These are phyloP conservation scores for Entophlyctis luteolus DNA, from an alignment of 192 early-diverging fungal species.

Conservation along the genomic window DNA sequence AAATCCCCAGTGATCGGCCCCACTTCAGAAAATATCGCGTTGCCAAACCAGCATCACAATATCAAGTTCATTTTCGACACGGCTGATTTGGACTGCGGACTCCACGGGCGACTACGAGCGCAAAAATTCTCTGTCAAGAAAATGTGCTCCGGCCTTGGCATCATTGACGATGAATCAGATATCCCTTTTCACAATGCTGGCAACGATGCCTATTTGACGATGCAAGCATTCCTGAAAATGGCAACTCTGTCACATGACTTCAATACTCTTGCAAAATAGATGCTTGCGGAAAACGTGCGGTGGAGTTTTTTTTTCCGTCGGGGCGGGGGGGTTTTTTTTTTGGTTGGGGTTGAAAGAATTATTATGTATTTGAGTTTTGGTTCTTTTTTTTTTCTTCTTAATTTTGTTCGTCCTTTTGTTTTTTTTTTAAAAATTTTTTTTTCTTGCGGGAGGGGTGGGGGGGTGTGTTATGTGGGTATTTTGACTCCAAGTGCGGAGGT, in stretches of 20 bases:
- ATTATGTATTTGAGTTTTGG: not conserved
- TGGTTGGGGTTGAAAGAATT: not conserved
- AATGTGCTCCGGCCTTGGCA: conserved; percentile 5
- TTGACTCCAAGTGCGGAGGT: no score
- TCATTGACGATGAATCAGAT: conserved; percentile 14
- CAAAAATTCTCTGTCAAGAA: conserved; percentile 15
- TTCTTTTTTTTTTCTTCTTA: not conserved
- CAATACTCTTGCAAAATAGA: not conserved
- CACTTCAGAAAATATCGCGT: not conserved
- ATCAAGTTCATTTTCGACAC: conserved; percentile 14
- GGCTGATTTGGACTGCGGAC: conserved; percentile 13
- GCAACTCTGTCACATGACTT: not conserved
- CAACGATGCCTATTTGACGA: conserved; percentile 23
- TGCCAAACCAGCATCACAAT: not conserved
- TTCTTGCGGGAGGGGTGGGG: not conserved
- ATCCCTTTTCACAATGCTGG: conserved; percentile 23
- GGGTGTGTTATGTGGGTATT: no score
- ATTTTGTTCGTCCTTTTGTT: not conserved
- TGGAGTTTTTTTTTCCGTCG: not conserved
- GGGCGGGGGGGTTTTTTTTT: not conserved
- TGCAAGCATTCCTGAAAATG: conserved; percentile 25
- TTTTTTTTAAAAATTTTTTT: not conserved
- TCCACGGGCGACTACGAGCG: conserved; percentile 13
- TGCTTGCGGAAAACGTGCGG: not conserved
- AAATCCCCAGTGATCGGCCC: not conserved